Evolutionary conservation across 495 filamentous ascomycete genomes (phyloP).

Genomic region (Glutinoglossum americanum): DNA sequence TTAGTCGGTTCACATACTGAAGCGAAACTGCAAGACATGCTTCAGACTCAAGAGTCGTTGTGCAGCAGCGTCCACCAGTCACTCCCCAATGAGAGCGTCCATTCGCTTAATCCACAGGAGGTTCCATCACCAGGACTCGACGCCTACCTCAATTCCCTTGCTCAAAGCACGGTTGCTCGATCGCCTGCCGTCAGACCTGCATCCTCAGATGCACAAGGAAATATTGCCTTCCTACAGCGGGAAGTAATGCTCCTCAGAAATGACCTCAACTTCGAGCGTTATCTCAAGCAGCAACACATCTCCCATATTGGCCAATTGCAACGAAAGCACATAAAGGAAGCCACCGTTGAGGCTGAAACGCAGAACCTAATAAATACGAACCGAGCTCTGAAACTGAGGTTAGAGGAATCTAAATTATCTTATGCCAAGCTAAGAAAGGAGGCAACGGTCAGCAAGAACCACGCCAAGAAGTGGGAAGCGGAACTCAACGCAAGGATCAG

Average conservation of each 20-base stretch:
- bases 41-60: constrained; percentile 27
- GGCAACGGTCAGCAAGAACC: constrained; percentile 35
- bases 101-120: constrained; percentile 10
- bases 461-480: constrained; percentile 48
- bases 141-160: constrained; percentile 20
- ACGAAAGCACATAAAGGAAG: constrained; percentile 42
- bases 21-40: constrained; percentile 29
- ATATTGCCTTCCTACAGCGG: constrained; percentile 36
- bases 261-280: constrained; percentile 56
- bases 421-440: constrained; percentile 43
- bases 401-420: constrained; percentile 43
- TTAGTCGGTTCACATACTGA: constrained; percentile 23
- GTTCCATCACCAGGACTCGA: constrained; percentile 16
- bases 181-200: constrained; percentile 20
- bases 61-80: constrained; percentile 30
- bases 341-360: constrained; percentile 50
- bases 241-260: constrained; percentile 46
- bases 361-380: constrained; percentile 54
- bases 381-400: constrained; percentile 39
- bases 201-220: constrained; percentile 18
- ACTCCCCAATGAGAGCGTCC: constrained; percentile 4
- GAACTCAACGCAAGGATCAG: constrained; percentile 38
- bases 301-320: constrained; percentile 51
- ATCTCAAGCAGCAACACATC: constrained; percentile 54
- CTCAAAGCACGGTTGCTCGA: constrained; percentile 14